Base-by-base conservation (phyloP, 2,329 filamentous ascomycete species). In the Uncinocarpus reesii region DNA sequence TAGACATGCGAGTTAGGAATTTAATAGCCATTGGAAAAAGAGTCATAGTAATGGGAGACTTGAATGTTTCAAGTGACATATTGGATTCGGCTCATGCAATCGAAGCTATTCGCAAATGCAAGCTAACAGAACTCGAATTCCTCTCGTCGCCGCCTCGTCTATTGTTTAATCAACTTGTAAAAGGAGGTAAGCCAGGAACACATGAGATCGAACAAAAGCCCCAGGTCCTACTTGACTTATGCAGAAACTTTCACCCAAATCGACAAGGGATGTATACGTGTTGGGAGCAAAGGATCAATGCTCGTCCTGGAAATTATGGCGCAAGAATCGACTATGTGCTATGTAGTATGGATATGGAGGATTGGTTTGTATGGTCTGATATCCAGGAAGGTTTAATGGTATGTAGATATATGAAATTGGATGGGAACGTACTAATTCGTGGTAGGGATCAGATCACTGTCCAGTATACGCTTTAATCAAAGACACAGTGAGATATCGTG, bases 201-300 rank as follows among this genome's bases (percentile, higher is more conserved):
- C 0, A 68, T 77, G 29, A 76, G 80, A 50, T 81, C 57, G 81
- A 78, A 0, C 75, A 84, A 55, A 82, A 89, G 60, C 58, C 73
- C 10, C 79, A 86, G 2, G 77, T 89, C 1, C 69, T 96, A 34
- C 86, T 83, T 76, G 92, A 98, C 67, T 72, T 93, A 15, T 89
- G 85, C 57, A 78, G 92, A 42, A 78, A 77, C 21, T 93, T 89
- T 60, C 84, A 95, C 60, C 84, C 86, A 0, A 68, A 71, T n/a
- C 77, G 92, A 32, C 72, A 74, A 53, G 87, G 87, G 52, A 96
- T 98, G 92, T 96, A 87, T 64, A 96, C 92, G 0, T 95, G 90
- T 64, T 96, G 90, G 90, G 88, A 96, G 54, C 89, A 86, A 43
- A 89, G 85, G 63, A 84, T 88, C 60, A 96, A 96, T 65, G 86